Evolutionary conservation across 2,329 filamentous ascomycete genomes (phyloP).

Genomic region (Trichoderma pleuroti): DNA sequence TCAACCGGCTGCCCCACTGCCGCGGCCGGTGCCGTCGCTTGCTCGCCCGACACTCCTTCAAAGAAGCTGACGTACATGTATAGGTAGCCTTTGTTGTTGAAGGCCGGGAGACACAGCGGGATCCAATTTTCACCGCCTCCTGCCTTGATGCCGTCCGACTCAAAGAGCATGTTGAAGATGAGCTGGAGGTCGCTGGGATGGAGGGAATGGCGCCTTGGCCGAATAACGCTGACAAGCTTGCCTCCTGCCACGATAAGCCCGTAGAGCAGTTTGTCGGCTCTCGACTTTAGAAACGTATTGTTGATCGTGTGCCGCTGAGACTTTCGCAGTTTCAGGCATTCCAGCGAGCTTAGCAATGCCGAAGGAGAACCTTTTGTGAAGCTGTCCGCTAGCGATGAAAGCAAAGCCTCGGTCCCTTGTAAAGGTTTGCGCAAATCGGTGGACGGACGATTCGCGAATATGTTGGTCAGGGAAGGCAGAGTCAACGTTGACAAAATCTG

Average conservation of each 20-base stretch:
- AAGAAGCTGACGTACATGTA: slow-evolving; percentile 99
- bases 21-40: slow-evolving; percentile 44
- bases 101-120: slow-evolving; percentile 88
- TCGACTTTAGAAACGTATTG: slow-evolving; percentile 75
- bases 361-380: slow-evolving; percentile 93
- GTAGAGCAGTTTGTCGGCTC: slow-evolving; percentile 77
- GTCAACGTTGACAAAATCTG: slow-evolving; percentile 96
- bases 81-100: slow-evolving; percentile 93
- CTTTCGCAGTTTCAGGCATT: slow-evolving; percentile 90
- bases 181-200: slow-evolving; percentile 94
- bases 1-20: slow-evolving; percentile 64
- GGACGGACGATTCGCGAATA: slow-evolving; percentile 89
- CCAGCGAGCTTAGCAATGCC: slow-evolving; percentile 80
- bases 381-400: slow-evolving; percentile 89
- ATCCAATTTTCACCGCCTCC: slow-evolving; percentile 96
- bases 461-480: slow-evolving; percentile 76
- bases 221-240: slow-evolving; percentile 87
- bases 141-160: slow-evolving; percentile 85
- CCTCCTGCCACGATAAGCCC: slow-evolving; percentile 91
- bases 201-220: slow-evolving; percentile 89
- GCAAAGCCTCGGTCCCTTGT: slow-evolving; percentile 83
- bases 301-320: slow-evolving; percentile 83
- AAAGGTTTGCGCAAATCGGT: slow-evolving; percentile 86
- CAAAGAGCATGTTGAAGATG: slow-evolving; percentile 99
- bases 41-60: slow-evolving; percentile 49